Evolutionary conservation across 2,329 filamentous ascomycete genomes (phyloP).

Genomic region (Talaromyces amestolkiae): DNA sequence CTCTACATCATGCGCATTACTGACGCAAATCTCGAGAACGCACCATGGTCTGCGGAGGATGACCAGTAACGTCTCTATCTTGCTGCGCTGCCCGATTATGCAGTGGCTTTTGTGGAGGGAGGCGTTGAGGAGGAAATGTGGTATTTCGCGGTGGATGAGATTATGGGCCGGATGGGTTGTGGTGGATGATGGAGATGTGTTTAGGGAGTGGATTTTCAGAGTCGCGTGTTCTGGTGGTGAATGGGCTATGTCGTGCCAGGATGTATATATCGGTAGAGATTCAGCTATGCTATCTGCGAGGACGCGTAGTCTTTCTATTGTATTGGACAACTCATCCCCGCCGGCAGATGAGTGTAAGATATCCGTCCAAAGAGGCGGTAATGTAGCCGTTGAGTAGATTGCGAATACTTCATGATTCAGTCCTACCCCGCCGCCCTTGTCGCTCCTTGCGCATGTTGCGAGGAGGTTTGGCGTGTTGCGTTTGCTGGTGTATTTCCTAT

Average conservation of each 20-base stretch:
- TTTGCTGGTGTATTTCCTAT: background rate
- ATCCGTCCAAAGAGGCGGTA: slow-evolving; percentile 10
- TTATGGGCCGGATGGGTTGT: background rate
- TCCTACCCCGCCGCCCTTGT: slow-evolving; percentile 12
- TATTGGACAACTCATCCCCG: background rate
- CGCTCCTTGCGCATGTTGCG: slow-evolving; percentile 8
- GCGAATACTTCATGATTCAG: slow-evolving; percentile 14
- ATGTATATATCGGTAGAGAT: slow-evolving; percentile 12
- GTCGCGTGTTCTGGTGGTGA: background rate
- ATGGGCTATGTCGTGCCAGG: slow-evolving; percentile 2
- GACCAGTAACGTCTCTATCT: slow-evolving; percentile 9
- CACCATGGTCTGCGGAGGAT: slow-evolving; percentile 19
- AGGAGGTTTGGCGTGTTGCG: background rate
- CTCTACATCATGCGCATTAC: background rate
- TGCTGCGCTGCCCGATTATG: slow-evolving; percentile 15
- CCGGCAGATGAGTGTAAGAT: background rate
- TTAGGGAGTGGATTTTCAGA: background rate
- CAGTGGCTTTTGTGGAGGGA: slow-evolving; percentile 12
- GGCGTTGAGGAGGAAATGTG: slow-evolving; percentile 20
- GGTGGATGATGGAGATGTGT: background rate
- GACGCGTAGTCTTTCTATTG: slow-evolving; percentile 3
- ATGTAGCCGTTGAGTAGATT: slow-evolving; percentile 17
- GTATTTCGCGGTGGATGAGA: background rate
- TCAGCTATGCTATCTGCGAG: slow-evolving; percentile 2
- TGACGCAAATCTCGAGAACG: slow-evolving; percentile 19